Conservation (phyloP, 495 filamentous ascomycete genomes). For the Staphylotrichum longicolle region DNA sequence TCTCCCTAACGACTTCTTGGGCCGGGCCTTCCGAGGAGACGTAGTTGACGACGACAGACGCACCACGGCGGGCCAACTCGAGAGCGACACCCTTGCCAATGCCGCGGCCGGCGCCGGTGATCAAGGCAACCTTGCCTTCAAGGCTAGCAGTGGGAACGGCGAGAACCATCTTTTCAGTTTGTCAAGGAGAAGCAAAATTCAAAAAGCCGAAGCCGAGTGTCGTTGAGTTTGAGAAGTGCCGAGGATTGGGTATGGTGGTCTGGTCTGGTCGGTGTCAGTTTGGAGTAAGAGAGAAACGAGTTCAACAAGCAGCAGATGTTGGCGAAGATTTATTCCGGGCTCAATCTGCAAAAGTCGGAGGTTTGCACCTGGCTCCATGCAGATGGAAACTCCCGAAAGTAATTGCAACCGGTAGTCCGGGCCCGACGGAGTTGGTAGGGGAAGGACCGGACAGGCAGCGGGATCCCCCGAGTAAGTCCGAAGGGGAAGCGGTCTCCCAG, state of each 20-base stretch:
- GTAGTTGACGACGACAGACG: constrained; percentile 77
- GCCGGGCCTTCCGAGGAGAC: constrained; percentile 60
- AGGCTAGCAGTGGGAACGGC: constrained; percentile 42
- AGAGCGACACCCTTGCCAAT: constrained; percentile 75
- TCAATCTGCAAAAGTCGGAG: not conserved
- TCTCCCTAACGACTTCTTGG: constrained; percentile 58
- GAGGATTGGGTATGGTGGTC: too few species aligned
- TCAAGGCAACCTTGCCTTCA: constrained; percentile 67
- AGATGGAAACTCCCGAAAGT: too few species aligned
- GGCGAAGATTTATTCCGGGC: too few species aligned
- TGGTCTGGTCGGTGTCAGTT: too few species aligned
- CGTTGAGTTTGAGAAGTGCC: too few species aligned
- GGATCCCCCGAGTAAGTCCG: too few species aligned
- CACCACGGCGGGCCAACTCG: constrained; percentile 70
- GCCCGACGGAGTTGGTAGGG: not conserved
- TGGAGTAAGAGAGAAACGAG: too few species aligned
- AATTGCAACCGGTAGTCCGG: constrained; percentile 3
- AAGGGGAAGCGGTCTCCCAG: too few species aligned
- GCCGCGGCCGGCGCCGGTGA: constrained; percentile 70
- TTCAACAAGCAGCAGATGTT: too few species aligned
- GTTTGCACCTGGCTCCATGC: too few species aligned
- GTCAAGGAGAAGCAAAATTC: not conserved
- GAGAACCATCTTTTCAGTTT: constrained; percentile 31
- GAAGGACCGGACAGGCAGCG: constrained; percentile 3
- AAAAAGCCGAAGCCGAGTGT: too few species aligned